Base-by-base conservation (phyloP, 768 basidiomycete species). In the Jaapia argillacea region DNA sequence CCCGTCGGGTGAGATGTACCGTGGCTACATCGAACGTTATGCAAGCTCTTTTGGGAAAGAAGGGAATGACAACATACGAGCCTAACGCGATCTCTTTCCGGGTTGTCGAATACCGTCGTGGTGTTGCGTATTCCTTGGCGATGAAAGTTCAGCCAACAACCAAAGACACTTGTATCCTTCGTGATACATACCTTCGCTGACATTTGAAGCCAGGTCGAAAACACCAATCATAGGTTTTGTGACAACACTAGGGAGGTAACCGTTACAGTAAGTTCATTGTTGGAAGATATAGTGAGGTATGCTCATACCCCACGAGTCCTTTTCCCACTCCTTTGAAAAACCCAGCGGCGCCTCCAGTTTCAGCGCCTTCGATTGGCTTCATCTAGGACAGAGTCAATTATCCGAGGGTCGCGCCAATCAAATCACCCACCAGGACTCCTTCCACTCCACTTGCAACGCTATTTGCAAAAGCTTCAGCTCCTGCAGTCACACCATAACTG, bases 271-370 rank as follows among this genome's bases (percentile, higher is more conserved):
- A 35, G 26, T 20, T n/a, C n/a, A n/a, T n/a, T 31, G 20, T 33
- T 33, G 10, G 31, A n/a, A n/a, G n/a, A n/a, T n/a, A n/a, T n/a
- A n/a, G n/a, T n/a, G n/a, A 33, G 16, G 16, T 16, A 33, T 10
- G 16, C 31, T 50, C 69, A 40, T 60, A 93, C 89, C 96, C 96
- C 43, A 96, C 90, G 39, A 98, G 69, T 16, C 96, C 92, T 61
- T 92, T 94, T 21, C 96, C 96, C 24, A 99, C 78, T 7, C 96
- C 96, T 62, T 96, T 98, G 72, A 97, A 91, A 65, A 99, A 99
- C 3, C 96, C 96, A 22, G 88, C 66, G 0, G 94, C 93, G 10
- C 96, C 96, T 57, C 85, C 93, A 6, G 78, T 71, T 56, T 98
- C 94, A 1, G 96, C 96, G 4, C 96, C 96, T 63, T 98, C 93